Conservation (phyloP, 2,329 filamentous ascomycete species). For the Aspergillus fumigatiaffinis region DNA sequence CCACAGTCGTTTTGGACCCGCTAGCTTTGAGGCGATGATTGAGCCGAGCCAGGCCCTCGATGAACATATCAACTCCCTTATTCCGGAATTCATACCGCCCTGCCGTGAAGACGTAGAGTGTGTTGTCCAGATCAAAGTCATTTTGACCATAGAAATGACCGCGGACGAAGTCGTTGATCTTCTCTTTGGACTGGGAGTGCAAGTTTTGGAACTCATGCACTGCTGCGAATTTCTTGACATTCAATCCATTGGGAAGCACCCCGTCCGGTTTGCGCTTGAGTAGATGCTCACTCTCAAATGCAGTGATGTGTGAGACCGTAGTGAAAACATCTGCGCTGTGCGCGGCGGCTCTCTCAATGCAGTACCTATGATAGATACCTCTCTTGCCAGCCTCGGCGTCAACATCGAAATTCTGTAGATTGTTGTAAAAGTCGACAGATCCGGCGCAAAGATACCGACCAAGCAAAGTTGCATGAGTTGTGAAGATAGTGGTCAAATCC, state of each 20-base stretch:
- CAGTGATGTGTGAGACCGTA: constrained; percentile 96
- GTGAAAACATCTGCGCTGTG: constrained; percentile 96
- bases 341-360: constrained; percentile 89
- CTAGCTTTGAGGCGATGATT: constrained; percentile 86
- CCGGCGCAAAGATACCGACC: constrained; percentile 95
- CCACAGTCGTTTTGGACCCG: constrained; percentile 87
- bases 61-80: constrained; percentile 99
- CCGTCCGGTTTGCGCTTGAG: constrained; percentile 97
- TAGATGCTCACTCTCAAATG: constrained; percentile 95
- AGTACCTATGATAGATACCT: constrained; percentile 97
- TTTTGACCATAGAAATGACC: constrained; percentile 98
- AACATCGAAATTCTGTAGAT: constrained; percentile 93
- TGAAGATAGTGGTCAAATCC: constrained; percentile 97
- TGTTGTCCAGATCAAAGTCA: constrained; percentile 95
- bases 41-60: constrained; percentile 88
- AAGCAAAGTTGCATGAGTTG: constrained; percentile 91
- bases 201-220: constrained; percentile 99
- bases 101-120: constrained; percentile 94
- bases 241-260: constrained; percentile 91
- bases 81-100: constrained; percentile 97
- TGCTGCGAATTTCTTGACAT: constrained; percentile 97
- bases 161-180: constrained; percentile 96
- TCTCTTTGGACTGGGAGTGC: constrained; percentile 93
- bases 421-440: constrained; percentile 99
- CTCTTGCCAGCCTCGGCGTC: constrained; percentile 96